These are phyloP conservation scores for Aspergillus indologenus DNA, from an alignment of 495 filamentous ascomycete species.

Conservation along the genomic window DNA sequence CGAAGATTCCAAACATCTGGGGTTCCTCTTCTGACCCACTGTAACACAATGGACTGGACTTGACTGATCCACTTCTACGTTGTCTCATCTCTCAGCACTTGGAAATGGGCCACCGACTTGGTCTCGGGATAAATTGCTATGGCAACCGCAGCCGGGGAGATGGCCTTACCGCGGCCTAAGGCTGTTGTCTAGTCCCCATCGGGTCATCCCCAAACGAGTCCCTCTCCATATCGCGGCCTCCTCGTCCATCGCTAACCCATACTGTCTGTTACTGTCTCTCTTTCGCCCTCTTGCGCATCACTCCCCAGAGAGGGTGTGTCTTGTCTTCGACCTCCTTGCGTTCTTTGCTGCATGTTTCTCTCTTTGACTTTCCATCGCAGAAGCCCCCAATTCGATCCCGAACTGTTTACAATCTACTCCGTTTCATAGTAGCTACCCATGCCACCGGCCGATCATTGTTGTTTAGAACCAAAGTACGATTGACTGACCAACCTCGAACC, in stretches of 20 bases:
- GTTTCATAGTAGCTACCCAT: constrained; percentile 1
- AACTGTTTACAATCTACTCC: constrained; percentile 9
- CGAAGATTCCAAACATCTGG: background rate
- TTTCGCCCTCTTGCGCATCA: constrained; percentile 9
- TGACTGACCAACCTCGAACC: constrained; percentile 1
- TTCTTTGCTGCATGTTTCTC: constrained; percentile 23
- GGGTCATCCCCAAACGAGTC: constrained; percentile 24
- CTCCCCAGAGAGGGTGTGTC: background rate
- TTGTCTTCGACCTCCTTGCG: constrained; percentile 3
- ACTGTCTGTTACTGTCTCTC: constrained; percentile 8
- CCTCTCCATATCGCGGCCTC: background rate
- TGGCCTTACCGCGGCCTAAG: constrained; percentile 18
- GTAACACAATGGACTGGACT: background rate
- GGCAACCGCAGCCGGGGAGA: constrained; percentile 20
- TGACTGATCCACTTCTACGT: background rate
- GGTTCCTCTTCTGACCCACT: background rate
- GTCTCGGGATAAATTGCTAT: constrained; percentile 23
- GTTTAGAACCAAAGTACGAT: background rate
- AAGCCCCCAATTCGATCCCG: constrained; percentile 3
- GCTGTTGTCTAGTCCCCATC: constrained; percentile 19
- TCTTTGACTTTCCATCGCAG: constrained; percentile 26
- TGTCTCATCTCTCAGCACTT: background rate
- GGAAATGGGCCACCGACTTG: background rate
- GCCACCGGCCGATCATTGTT: background rate
- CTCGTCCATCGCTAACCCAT: constrained; percentile 9